Evolutionary conservation across 2,329 filamentous ascomycete species (phyloP), one percentile per base, ranked within the genome.

Genomic region (Alternaria brassicicola): DNA sequence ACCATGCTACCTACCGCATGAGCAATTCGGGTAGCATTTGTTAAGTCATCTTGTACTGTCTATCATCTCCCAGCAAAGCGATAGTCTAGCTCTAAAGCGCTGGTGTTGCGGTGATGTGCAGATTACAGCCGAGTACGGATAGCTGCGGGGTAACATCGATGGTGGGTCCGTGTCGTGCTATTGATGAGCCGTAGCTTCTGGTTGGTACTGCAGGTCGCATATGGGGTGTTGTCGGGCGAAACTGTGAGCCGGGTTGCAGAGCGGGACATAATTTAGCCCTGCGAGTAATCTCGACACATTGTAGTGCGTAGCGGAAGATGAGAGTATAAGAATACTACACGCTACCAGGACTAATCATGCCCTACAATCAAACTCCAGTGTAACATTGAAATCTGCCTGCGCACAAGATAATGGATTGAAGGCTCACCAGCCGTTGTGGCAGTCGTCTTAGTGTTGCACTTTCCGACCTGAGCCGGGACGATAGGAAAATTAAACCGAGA

Each of bases 61-160:
- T 49, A 39, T 50, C 49, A 45, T 58, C 30, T 21, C 58, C 45
- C 10, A 25, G 45, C 8, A 52, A 12, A 47, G 52, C n/a, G 46
- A 35, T 31, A 21, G 26, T 23, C 41, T 50, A 33, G 52, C 52
- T 46, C 10, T 36, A 49, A 41, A 45, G 45, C 36, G 47, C 45
- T 63, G 38, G 36, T 41, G 23, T 42, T 51, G 41, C 35, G 36
- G 38, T 19, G 43, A 35, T 39, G 50, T 45, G 42, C 26, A 36
- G 38, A 49, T 52, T 17, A 53, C 53, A 36, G 38, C 47, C 52
- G 38, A 52, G 50, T 39, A 35, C 56, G 43, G 49, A 53, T 59
- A 51, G 50, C 52, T 57, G 62, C 62, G 62, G 62, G 62, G 62
- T 64, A 58, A 46, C 43, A 28, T 57, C 49, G 45, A 52, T 53